A percentile compares a stretch with the other conserved stretches of the same genome.
These are phyloP conservation scores for Pisolithus sp. DNA, from an alignment of 768 basidiomycete species.

Conservation along the genomic window DNA sequence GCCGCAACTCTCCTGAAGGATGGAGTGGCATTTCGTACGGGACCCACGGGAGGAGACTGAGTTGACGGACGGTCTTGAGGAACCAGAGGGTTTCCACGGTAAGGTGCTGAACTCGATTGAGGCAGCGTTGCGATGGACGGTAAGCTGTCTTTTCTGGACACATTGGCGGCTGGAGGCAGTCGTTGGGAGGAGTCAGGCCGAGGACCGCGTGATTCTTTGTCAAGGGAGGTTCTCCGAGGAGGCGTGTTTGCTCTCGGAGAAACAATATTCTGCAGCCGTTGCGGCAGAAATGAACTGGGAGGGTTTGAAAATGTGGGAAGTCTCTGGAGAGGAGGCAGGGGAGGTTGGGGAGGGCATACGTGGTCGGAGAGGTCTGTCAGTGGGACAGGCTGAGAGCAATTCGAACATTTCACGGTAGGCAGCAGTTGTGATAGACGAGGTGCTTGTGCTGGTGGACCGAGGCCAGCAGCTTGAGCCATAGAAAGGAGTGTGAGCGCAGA, in stretches of 20 bases:
- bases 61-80: conserved; percentile 3
- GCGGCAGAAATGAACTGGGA: conserved; percentile 42
- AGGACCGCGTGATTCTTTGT: conserved; percentile 8
- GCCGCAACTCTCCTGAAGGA: conserved; percentile 14
- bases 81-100: background rate
- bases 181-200: conserved; percentile 23
- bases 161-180: conserved; percentile 18
- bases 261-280: conserved; percentile 43
- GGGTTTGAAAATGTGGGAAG: conserved; percentile 33
- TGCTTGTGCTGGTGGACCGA: conserved; percentile 6
- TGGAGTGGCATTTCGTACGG: conserved; percentile 11
- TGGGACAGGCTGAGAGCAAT: conserved; percentile 63
- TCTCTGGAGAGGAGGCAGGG: conserved; percentile 33
- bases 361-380: conserved; percentile 74
- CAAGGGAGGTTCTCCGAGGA: conserved; percentile 5
- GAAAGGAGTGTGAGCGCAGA: conserved; percentile 14
- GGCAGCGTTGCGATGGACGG: background rate
- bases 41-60: conserved; percentile 7
- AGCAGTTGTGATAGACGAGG: conserved; percentile 55
- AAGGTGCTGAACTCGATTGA: background rate
- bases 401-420: conserved; percentile 82
- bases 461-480: conserved; percentile 18
- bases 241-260: conserved; percentile 12
- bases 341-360: conserved; percentile 52
- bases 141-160: conserved; percentile 4